Percentiles rank a stretch among this genome's conserved stretches.
Evolutionary conservation across 306 rosid genomes (phyloP).

Genomic region (Quercus rubra): DNA sequence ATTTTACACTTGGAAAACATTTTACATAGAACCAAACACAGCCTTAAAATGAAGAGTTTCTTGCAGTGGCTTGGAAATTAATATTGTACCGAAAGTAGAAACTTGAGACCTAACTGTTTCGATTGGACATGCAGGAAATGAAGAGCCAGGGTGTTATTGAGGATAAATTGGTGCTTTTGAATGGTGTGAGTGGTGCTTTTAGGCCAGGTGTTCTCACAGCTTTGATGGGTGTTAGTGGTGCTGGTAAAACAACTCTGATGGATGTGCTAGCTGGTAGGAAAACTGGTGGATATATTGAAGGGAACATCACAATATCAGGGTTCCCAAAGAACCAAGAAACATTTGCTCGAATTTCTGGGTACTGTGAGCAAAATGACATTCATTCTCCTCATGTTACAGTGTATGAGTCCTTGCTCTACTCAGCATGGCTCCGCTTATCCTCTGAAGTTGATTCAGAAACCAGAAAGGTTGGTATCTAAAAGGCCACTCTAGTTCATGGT

Average conservation of each 20-base stretch:
- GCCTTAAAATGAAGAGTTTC: background rate
- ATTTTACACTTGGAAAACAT: too few relatives aligned
- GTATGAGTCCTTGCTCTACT: slow-evolving; percentile 48
- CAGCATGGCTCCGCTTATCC: slow-evolving; percentile 57
- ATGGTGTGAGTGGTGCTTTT: slow-evolving; percentile 75
- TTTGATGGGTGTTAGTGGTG: slow-evolving; percentile 93
- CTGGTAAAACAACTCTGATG: slow-evolving; percentile 97
- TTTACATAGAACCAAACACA: too few relatives aligned
- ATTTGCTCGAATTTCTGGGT: slow-evolving; percentile 87
- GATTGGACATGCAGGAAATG: slow-evolving; percentile 56
- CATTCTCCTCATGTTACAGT: slow-evolving; percentile 57
- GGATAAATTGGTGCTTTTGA: slow-evolving; percentile 73
- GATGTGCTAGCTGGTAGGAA: slow-evolving; percentile 91
- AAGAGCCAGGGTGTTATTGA: slow-evolving; percentile 50
- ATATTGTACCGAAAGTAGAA: background rate
- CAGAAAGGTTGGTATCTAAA: slow-evolving; percentile 29
- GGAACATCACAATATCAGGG: slow-evolving; percentile 67
- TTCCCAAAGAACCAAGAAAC: slow-evolving; percentile 88
- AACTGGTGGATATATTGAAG: slow-evolving; percentile 82
- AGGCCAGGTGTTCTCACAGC: slow-evolving; percentile 96
- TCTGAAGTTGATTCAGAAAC: slow-evolving; percentile 28
- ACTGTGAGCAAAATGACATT: slow-evolving; percentile 89
- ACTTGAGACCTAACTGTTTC: background rate
- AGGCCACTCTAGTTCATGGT: background rate
- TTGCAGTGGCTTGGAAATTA: slow-evolving; percentile 3